Conservation (phyloP, 2,329 filamentous ascomycete species). For the Endoconidiophora laricicola region DNA sequence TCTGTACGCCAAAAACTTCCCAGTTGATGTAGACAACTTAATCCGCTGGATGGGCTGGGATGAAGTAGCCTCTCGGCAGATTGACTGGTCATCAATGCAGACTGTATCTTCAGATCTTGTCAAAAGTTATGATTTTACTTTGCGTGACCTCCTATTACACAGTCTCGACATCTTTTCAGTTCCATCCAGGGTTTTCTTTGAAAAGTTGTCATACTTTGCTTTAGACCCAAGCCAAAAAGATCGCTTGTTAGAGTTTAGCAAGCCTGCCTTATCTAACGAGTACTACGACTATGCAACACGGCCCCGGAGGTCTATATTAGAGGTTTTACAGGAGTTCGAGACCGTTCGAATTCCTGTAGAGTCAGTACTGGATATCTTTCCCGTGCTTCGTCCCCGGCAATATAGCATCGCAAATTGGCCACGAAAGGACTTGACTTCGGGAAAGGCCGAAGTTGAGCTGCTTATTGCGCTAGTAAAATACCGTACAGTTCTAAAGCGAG, state of each 20-base stretch:
- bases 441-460: slow-evolving; percentile 41
- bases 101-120: slow-evolving; percentile 5
- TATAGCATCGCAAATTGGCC: slow-evolving; percentile 68
- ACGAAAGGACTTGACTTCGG: slow-evolving; percentile 8
- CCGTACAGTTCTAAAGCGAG: slow-evolving; percentile 68
- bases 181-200: slow-evolving; percentile 74
- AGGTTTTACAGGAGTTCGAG: slow-evolving; percentile 81
- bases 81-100: slow-evolving; percentile 25
- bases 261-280: slow-evolving; percentile 68
- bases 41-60: slow-evolving; percentile 68
- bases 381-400: slow-evolving; percentile 68
- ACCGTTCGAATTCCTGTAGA: slow-evolving; percentile 67
- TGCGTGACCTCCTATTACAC: slow-evolving; percentile 62
- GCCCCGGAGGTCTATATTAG: slow-evolving; percentile 75
- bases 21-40: slow-evolving; percentile 60
- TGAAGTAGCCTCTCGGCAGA: slow-evolving; percentile 48
- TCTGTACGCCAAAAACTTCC: slow-evolving; percentile 77
- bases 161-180: slow-evolving; percentile 83
- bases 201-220: slow-evolving; percentile 60
- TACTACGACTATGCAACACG: slow-evolving; percentile 92
- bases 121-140: slow-evolving; percentile 27
- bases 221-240: slow-evolving; percentile 57
- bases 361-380: slow-evolving; percentile 56
- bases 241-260: slow-evolving; percentile 67
- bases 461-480: slow-evolving; percentile 84